Conservation (phyloP, 352 stramenopile genomes). For the Ophiocytium majus region DNA sequence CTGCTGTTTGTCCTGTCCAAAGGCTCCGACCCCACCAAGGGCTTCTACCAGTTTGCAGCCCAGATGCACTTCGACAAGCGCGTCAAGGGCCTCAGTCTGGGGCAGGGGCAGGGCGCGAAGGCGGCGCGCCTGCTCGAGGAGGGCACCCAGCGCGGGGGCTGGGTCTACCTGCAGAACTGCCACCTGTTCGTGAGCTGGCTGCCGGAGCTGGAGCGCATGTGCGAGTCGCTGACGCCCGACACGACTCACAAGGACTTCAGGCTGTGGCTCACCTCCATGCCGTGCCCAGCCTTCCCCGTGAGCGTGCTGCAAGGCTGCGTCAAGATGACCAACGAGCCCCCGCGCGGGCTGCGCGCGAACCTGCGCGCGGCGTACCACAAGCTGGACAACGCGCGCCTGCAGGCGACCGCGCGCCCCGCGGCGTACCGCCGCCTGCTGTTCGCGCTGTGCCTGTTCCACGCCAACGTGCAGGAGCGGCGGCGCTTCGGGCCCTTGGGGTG, state of each 20-base stretch:
- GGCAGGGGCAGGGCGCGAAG: conserved; percentile 85
- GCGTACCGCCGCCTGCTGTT: conserved; percentile 91
- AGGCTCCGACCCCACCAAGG: conserved; percentile 87
- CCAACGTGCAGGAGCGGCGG: conserved; percentile 78
- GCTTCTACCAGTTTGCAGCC: conserved; percentile 83
- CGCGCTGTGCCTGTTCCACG: conserved; percentile 73
- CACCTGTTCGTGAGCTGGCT: conserved; percentile 91
- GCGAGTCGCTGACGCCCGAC: conserved; percentile 67
- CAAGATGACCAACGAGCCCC: conserved; percentile 94
- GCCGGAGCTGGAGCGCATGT: conserved; percentile 86
- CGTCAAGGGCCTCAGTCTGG: conserved; percentile 84
- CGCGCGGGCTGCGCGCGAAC: conserved; percentile 81
- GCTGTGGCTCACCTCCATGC: conserved; percentile 84
- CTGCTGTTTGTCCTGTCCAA: conserved; percentile 92
- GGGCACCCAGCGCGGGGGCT: conserved; percentile 78
- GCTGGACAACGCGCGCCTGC: conserved; percentile 77
- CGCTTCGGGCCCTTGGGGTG: conserved; percentile 89
- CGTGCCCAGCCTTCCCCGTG: conserved; percentile 72
- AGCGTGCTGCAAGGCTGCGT: conserved; percentile 89
- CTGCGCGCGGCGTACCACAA: conserved; percentile 90
- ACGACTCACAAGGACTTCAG: conserved; percentile 83
- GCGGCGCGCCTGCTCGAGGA: conserved; percentile 85
- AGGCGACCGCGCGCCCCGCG: conserved; percentile 75
- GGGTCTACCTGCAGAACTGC: conserved; percentile 90
- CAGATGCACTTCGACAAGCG: conserved; percentile 82